These are phyloP conservation scores for Acanthamoeba culbertsoni DNA, from an alignment of 208 protist species.

Conservation along the genomic window DNA sequence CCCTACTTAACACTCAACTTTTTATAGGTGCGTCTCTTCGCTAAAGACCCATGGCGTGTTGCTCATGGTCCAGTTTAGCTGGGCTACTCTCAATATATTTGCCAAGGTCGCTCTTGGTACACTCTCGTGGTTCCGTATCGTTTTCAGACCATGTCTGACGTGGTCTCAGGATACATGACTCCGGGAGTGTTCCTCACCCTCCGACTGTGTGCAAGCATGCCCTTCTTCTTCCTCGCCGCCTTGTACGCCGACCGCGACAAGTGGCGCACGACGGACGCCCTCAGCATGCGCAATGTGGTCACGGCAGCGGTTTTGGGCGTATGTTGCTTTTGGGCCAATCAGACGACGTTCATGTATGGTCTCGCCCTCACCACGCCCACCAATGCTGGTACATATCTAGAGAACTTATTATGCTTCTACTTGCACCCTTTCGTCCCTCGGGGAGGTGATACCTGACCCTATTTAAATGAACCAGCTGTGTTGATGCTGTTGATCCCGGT, in stretches of 20 bases:
- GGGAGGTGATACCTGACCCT: too few relatives aligned
- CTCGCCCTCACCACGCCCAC: background rate
- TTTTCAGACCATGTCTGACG: background rate
- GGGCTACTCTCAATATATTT: background rate
- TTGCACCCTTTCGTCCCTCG: background rate
- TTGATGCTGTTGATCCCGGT: background rate
- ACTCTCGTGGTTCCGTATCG: background rate
- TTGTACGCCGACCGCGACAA: background rate
- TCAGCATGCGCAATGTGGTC: background rate
- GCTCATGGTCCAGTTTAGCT: background rate
- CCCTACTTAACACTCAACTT: too few relatives aligned
- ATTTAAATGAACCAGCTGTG: background rate
- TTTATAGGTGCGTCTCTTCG: too few relatives aligned
- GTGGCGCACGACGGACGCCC: background rate
- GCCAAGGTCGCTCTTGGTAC: background rate
- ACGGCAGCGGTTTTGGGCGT: background rate
- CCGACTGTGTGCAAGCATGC: background rate
- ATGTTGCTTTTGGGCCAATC: constrained; percentile 12
- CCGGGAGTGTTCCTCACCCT: background rate
- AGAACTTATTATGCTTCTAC: too few relatives aligned
- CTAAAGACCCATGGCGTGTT: background rate
- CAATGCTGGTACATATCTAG: background rate
- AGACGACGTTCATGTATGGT: background rate
- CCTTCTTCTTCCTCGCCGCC: background rate
- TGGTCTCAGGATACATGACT: background rate